Evolutionary conservation across 2,329 filamentous ascomycete genomes (phyloP).

Genomic region (Calcarisporium arbuscula): DNA sequence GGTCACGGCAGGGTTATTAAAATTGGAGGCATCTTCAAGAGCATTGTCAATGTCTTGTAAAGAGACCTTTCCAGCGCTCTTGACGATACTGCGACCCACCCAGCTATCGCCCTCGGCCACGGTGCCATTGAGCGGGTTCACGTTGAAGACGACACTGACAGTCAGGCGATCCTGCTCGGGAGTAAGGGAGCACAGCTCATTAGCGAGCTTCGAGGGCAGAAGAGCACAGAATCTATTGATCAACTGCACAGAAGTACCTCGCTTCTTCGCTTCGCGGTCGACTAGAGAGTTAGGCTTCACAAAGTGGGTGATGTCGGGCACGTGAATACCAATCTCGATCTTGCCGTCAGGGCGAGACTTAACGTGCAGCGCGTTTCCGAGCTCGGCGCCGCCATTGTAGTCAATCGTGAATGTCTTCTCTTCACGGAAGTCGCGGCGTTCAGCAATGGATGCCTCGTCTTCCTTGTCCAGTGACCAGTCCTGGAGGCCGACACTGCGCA

Average conservation of each 20-base stretch:
- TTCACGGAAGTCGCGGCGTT: slow-evolving; percentile 82
- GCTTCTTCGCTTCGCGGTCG: slow-evolving; percentile 95
- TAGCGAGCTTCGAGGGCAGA: slow-evolving; percentile 78
- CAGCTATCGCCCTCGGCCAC: slow-evolving; percentile 83
- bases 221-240: slow-evolving; percentile 84
- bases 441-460: slow-evolving; percentile 63
- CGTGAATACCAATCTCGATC: slow-evolving; percentile 91
- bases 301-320: slow-evolving; percentile 93
- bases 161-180: slow-evolving; percentile 87
- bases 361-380: slow-evolving; percentile 90
- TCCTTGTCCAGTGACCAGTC: slow-evolving; percentile 87
- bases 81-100: slow-evolving; percentile 90
- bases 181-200: slow-evolving; percentile 79
- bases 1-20: slow-evolving; percentile 59
- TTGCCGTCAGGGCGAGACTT: slow-evolving; percentile 77
- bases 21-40: slow-evolving; percentile 56
- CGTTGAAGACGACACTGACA: slow-evolving; percentile 87
- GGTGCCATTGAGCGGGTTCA: slow-evolving; percentile 72
- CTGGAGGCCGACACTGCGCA: slow-evolving; percentile 86
- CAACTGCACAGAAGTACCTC: slow-evolving; percentile 90
- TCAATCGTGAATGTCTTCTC: slow-evolving; percentile 91
- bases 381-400: slow-evolving; percentile 77
- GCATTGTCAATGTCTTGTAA: slow-evolving; percentile 83
- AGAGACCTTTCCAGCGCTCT: slow-evolving; percentile 79
- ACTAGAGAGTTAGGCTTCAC: slow-evolving; percentile 94